Evolutionary conservation across 805 yeast genomes (phyloP), one percentile per base, ranked within the genome.

Genomic region (Torulaspora franciscae): DNA sequence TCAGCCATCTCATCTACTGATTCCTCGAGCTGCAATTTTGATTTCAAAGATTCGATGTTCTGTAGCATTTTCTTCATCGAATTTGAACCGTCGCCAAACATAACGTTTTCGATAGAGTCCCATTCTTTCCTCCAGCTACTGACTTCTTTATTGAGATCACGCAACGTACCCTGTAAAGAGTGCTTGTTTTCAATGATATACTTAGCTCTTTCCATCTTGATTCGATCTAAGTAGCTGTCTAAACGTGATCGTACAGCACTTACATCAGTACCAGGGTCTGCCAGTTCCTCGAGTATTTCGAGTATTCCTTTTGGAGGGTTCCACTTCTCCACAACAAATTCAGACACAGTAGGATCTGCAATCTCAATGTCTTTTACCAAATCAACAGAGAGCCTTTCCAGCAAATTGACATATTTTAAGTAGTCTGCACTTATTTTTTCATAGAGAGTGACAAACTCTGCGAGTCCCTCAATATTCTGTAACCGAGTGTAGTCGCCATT

Each of bases 161-260:
- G 35, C 15, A 62, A 38, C 7, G 40, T 43, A 10, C 50, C 52
- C 37, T 61, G 58, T 29, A 64, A 40, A 2, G 58, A 40, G 36
- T 61, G 51, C 35, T 56, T 58, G 42, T 62, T 62, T 29, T 61
- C 64, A n/a, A 64, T 42, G 8, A 57, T 53, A 28, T 56, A 62
- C 38, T 54, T 54, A 3, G 64, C 68, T 29, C 66, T 57, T 11
- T 58, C 56, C 52, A 62, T 48, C 37, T 64, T 64, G 23, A 61
- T 52, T 11, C 51, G 47, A 32, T 61, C 59, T 29, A 62, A 35
- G 45, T 61, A 58, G 11, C 52, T 40, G 24, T 51, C 49, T 27
- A 64, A 34, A 40, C 51, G 48, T 6, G 41, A 37, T 13, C 50
- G 46, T 17, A 61, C 33, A 6, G 38, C 39, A 1, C 26, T 41